These are phyloP conservation scores for Canna indica DNA, from an alignment of 176 grass and related monocot species.

Conservation along the genomic window DNA sequence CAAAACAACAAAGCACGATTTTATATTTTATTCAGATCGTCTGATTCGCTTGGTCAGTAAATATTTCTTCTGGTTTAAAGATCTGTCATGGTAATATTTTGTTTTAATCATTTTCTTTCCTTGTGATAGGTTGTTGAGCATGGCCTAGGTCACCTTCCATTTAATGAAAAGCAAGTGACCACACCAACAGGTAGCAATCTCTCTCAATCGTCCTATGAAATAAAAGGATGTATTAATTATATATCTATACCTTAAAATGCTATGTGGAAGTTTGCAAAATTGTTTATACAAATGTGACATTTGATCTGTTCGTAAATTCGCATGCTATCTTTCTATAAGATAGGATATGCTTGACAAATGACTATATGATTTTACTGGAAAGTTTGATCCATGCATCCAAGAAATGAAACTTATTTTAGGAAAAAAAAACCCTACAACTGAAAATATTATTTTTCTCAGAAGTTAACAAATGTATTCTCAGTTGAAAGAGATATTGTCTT, in stretches of 20 bases:
- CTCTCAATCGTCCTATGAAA: neutral
- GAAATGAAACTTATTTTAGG: neutral
- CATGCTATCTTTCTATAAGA: neutral
- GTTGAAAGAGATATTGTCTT: too few species aligned
- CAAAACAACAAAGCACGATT: slow-evolving; percentile 85
- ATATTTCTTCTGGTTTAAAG: slow-evolving; percentile 9
- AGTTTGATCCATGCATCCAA: neutral
- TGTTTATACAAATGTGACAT: neutral
- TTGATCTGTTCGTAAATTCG: neutral
- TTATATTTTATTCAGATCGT: slow-evolving; percentile 93
- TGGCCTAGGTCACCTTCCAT: slow-evolving; percentile 83
- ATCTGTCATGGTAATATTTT: slow-evolving; percentile 6
- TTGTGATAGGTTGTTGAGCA: slow-evolving; percentile 84
- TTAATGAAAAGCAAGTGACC: slow-evolving; percentile 80
- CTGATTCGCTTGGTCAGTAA: slow-evolving; percentile 94
- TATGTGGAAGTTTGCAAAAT: neutral
- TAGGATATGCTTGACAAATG: neutral
- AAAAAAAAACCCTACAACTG: too few species aligned
- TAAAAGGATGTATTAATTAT: neutral
- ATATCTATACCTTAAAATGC: neutral
- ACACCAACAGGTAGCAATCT: slow-evolving; percentile 81
- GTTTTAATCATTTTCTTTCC: neutral
- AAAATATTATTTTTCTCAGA: too few species aligned
- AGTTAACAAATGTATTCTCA: too few species aligned
- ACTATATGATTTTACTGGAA: neutral